Evolutionary conservation across 2,329 filamentous ascomycete species (phyloP).

Genomic region (Cephalotrichum gorgonifer): DNA sequence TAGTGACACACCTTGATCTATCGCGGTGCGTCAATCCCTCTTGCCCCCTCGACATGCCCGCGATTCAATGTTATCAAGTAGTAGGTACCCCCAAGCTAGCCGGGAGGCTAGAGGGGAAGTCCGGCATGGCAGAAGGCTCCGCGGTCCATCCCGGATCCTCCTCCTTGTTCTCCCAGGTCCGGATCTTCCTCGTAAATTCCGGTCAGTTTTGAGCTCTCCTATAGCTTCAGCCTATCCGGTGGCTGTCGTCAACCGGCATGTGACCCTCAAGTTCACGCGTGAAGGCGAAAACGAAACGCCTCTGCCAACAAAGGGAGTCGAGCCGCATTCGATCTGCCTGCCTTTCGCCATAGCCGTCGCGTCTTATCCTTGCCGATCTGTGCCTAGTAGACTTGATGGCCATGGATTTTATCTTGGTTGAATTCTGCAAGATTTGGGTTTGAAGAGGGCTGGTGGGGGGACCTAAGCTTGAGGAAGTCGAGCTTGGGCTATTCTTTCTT

Average conservation of each 20-base stretch:
- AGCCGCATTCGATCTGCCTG: too few species aligned
- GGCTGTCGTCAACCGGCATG: background rate
- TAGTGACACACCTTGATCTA: background rate
- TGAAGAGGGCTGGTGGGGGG: too few species aligned
- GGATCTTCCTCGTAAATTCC: background rate
- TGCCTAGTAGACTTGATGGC: too few species aligned
- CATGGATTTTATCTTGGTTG: too few species aligned
- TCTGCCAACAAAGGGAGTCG: background rate
- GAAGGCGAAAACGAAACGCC: background rate
- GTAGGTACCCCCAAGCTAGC: background rate
- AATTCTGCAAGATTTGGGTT: too few species aligned
- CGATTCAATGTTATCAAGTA: background rate
- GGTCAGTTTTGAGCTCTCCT: background rate
- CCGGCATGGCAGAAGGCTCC: background rate
- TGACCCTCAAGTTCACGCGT: background rate
- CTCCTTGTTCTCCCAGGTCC: background rate
- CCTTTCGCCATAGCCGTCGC: too few species aligned
- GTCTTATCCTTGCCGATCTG: too few species aligned
- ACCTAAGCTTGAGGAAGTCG: too few species aligned
- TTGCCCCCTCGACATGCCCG: background rate
- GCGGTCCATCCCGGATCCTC: background rate
- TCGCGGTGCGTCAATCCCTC: background rate
- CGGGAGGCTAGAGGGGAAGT: background rate
- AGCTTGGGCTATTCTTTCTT: too few species aligned
- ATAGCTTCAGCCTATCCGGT: background rate